Percentiles rank a stretch among this genome's conserved stretches.
Evolutionary conservation across 2,329 filamentous ascomycete genomes (phyloP).

Genomic region (Cercospora sojina): DNA sequence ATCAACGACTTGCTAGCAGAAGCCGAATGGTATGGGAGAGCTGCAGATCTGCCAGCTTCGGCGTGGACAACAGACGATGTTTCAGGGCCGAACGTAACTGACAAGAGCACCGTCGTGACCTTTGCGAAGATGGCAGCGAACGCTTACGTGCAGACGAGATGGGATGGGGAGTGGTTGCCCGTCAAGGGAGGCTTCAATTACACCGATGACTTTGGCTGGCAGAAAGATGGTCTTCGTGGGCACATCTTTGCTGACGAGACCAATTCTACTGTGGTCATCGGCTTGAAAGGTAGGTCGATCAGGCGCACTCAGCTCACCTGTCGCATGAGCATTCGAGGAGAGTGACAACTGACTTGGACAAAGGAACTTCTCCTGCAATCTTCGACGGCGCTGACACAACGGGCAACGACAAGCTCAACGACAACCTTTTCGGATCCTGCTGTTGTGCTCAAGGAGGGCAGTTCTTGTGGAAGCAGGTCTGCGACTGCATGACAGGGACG

Average conservation of each 20-base stretch:
- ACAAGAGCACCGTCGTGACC: constrained; percentile 79
- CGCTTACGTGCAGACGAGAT: constrained; percentile 76
- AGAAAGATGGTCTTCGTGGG: constrained; percentile 80
- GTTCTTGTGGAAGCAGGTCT: constrained; percentile 86
- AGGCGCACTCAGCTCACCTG: neutral
- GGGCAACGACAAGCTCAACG: constrained; percentile 95
- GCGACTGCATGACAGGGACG: constrained; percentile 82
- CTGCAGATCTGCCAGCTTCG: constrained; percentile 65
- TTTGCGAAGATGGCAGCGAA: constrained; percentile 87
- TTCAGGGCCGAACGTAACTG: constrained; percentile 74
- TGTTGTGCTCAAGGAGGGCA: constrained; percentile 94
- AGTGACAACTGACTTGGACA: constrained; percentile 10
- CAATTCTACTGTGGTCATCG: constrained; percentile 86
- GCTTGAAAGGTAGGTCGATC: constrained; percentile 67
- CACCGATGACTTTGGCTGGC: constrained; percentile 89
- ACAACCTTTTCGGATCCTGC: constrained; percentile 97
- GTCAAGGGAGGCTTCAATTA: constrained; percentile 78
- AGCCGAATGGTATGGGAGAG: constrained; percentile 66
- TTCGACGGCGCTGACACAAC: constrained; percentile 98
- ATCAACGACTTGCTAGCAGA: constrained; percentile 77
- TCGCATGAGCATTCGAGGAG: neutral
- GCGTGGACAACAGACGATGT: constrained; percentile 84
- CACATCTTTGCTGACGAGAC: constrained; percentile 86
- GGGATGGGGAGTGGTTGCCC: constrained; percentile 77
- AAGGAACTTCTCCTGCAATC: constrained; percentile 60